Conservation (phyloP, 2,329 filamentous ascomycete genomes). For the Aspergillus nomiae region DNA sequence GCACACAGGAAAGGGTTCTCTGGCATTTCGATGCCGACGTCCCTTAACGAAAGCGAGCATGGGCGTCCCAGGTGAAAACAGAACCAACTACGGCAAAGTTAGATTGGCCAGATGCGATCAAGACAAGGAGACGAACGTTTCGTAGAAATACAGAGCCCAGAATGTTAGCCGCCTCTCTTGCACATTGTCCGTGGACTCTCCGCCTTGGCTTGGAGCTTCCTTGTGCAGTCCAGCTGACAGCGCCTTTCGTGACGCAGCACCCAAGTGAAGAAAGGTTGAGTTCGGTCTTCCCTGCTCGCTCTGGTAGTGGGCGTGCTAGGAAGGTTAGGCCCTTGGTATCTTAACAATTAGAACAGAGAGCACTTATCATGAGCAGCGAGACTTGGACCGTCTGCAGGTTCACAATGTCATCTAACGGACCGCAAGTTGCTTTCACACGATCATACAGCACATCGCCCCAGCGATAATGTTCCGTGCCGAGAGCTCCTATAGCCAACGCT, state of each 20-base stretch:
- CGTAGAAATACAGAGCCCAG: slow-evolving; percentile 47
- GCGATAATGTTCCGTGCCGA: slow-evolving; percentile 42
- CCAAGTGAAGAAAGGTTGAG: slow-evolving; percentile 45
- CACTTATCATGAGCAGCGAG: slow-evolving; percentile 51
- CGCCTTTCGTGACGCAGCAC: slow-evolving; percentile 46
- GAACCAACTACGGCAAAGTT: slow-evolving; percentile 39
- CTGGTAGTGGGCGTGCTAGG: slow-evolving; percentile 45
- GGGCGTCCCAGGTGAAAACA: slow-evolving; percentile 49
- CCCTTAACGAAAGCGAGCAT: slow-evolving; percentile 41
- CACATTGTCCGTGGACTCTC: slow-evolving; percentile 35
- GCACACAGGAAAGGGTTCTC: slow-evolving; percentile 43
- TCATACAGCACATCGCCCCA: slow-evolving; percentile 48
- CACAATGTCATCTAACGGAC: slow-evolving; percentile 46
- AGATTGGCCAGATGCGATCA: neutral
- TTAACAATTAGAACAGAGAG: neutral
- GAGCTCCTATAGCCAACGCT: slow-evolving; percentile 40
- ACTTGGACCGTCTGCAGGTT: slow-evolving; percentile 49
- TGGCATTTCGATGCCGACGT: slow-evolving; percentile 40
- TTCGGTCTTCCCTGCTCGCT: slow-evolving; percentile 49
- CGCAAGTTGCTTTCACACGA: slow-evolving; percentile 43
- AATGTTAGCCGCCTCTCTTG: slow-evolving; percentile 43
- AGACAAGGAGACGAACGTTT: slow-evolving; percentile 38
- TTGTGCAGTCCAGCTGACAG: slow-evolving; percentile 50
- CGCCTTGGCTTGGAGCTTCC: slow-evolving; percentile 34
- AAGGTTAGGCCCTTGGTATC: slow-evolving; percentile 4